These are phyloP conservation scores for Macrolepiota dolichaula DNA, from an alignment of 768 basidiomycete species.

Conservation along the genomic window DNA sequence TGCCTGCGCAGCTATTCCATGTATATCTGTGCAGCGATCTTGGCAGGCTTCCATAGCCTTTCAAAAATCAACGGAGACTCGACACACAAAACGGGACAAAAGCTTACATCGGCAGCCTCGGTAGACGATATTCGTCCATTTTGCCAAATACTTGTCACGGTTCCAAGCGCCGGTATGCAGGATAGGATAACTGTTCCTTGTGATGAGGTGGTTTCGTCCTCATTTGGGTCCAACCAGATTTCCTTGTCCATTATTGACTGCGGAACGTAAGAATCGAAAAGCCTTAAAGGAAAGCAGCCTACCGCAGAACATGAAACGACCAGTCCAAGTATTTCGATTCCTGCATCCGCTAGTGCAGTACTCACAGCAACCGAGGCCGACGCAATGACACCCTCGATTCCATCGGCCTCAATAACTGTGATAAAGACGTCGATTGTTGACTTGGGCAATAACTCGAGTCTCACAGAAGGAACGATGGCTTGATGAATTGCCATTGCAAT, in stretches of 20 bases:
- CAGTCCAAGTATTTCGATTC: constrained; percentile 87
- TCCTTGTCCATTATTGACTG: constrained; percentile 57
- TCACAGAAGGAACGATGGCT: constrained; percentile 77
- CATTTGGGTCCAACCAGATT: constrained; percentile 79
- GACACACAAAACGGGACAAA: neutral
- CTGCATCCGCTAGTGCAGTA: constrained; percentile 88
- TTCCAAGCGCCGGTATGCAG: constrained; percentile 84
- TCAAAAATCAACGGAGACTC: neutral
- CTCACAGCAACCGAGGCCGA: constrained; percentile 86
- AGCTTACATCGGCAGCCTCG: constrained; percentile 54
- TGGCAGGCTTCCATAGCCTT: constrained; percentile 74
- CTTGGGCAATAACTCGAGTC: constrained; percentile 91
- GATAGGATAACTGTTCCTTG: constrained; percentile 73
- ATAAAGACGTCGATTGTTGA: constrained; percentile 91
- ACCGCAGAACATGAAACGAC: constrained; percentile 84
- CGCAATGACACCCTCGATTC: constrained; percentile 84
- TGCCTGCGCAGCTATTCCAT: constrained; percentile 71
- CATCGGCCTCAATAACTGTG: constrained; percentile 88
- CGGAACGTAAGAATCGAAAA: constrained; percentile 5
- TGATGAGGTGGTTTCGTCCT: constrained; percentile 56
- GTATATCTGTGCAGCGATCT: constrained; percentile 69
- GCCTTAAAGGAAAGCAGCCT: constrained; percentile 19
- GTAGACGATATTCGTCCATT: constrained; percentile 60
- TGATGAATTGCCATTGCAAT: constrained; percentile 83
- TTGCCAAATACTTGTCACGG: constrained; percentile 85